Base-by-base conservation (phyloP, 2,329 filamentous ascomycete species). In the Penicillium thymicola region DNA sequence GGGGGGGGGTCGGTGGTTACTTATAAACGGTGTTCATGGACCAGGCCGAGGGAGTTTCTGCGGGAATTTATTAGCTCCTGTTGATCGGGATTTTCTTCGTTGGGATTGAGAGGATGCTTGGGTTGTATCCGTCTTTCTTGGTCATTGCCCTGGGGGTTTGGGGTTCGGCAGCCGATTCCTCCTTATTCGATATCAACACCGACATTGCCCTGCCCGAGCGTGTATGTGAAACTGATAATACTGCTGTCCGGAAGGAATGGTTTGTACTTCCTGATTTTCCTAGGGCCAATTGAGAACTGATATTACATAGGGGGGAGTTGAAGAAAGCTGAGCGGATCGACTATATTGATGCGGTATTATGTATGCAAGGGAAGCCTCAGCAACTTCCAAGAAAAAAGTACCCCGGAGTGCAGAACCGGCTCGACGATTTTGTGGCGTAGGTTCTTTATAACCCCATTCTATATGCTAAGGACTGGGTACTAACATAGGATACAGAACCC, bases 351-450 rank as follows among this genome's bases (percentile, higher is more conserved):
- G 66, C 68, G 0, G 57, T 70, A 4, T 48, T 58, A 40, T 70
- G 68, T 55, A 32, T 70, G 21, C 61, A 64, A 28, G 27, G 52
- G 7, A 54, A 54, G 11, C 62, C 65, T 1, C 51, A 66, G 0
- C 40, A 50, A 7, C 56, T 70, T 16, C 57, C 66, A 1, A 61
- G 59, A 11, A 48, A 51, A 10, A 40, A 62, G 2, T 70, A 59
- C 37, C 67, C 67, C 0, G 66, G 67, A 2, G 66, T 68, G 5
- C 59, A 55, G 14, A 68, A 64, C 37, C 60, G 67, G 9, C 54
- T 66, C 5, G 67, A 70, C 25, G 68, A 70, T 38, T 70, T 70
- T 58, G 65, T 69, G 16, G 67, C 66, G 67, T 69, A 50, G n/a
- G 64, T 58, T 25, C 3, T 4, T 3, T 18, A 40, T 32, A 9